Evolutionary conservation across 1,284 basidiomycete species (phyloP).

Genomic region (Ustilago loliicola): DNA sequence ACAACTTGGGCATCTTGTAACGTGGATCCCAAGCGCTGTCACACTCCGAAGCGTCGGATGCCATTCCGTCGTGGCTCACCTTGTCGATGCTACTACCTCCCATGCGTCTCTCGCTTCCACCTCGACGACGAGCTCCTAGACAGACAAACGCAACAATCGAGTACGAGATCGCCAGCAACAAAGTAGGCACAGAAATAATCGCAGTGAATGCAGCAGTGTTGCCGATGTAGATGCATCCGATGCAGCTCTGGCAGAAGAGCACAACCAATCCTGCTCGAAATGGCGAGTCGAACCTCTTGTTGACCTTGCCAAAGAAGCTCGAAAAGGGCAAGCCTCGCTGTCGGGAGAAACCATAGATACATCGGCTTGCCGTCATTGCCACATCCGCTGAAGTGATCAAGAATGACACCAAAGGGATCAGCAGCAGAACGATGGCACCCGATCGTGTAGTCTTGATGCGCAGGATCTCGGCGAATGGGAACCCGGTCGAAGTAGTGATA

Average conservation of each 20-base stretch:
- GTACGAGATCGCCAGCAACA: conserved; percentile 31
- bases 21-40: conserved; percentile 23
- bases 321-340: conserved; percentile 35
- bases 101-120: not conserved
- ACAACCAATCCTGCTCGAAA: conserved; percentile 24
- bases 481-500: conserved; percentile 33
- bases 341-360: conserved; percentile 27
- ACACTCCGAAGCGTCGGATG: conserved; percentile 1
- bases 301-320: conserved; percentile 20
- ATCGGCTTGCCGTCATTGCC: conserved; percentile 31
- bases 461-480: conserved; percentile 42
- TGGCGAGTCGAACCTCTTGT: conserved; percentile 31
- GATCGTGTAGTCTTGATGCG: conserved; percentile 23
- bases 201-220: conserved; percentile 42
- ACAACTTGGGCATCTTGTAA: conserved; percentile 25
- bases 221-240: conserved; percentile 41
- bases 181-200: conserved; percentile 40
- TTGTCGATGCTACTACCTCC: not conserved
- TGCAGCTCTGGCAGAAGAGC: conserved; percentile 14
- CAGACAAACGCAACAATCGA: conserved; percentile 29
- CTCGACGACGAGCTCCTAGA: conserved; percentile 13
- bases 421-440: conserved; percentile 35
- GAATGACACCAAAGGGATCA: conserved; percentile 33
- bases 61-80: conserved; percentile 4
- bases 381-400: conserved; percentile 26